Percentiles rank a stretch among this genome's conserved stretches.
These are phyloP conservation scores for Dactylis glomerata DNA, from an alignment of 176 grass and related monocot species.

Conservation along the genomic window DNA sequence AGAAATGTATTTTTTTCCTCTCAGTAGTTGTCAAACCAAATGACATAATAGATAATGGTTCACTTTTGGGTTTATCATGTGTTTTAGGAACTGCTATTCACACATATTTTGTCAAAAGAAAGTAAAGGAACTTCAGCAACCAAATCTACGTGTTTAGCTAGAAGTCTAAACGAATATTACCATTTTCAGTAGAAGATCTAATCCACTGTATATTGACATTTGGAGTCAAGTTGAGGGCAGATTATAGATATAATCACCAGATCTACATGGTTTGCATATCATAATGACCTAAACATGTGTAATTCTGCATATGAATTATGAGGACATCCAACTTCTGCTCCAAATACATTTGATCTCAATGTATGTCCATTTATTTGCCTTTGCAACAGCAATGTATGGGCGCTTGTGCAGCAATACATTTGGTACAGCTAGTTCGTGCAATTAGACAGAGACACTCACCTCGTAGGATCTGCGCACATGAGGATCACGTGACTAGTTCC, in stretches of 20 bases:
- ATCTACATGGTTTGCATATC: too few relatives aligned
- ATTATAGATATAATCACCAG: too few relatives aligned
- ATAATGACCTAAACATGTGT: too few relatives aligned
- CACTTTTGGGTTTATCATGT: not conserved
- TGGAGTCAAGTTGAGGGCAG: too few relatives aligned
- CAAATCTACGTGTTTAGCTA: not conserved
- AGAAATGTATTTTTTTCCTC: not conserved
- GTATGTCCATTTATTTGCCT: not conserved
- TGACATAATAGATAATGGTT: not conserved
- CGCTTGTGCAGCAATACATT: too few relatives aligned
- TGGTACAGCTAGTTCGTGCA: not conserved
- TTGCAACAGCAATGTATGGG: not conserved
- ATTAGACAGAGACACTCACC: not conserved
- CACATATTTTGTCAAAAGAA: not conserved
- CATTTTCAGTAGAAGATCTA: too few relatives aligned
- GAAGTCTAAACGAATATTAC: not conserved
- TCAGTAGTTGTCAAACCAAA: not conserved
- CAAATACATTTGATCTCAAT: not conserved
- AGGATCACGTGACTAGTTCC: not conserved
- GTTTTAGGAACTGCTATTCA: not conserved
- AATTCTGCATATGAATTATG: not conserved
- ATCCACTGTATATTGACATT: too few relatives aligned
- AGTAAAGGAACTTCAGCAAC: not conserved
- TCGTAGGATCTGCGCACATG: not conserved
- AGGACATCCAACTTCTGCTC: not conserved